phyloP scores from a whole-genome alignment of 768 basidiomycete genomes.

The Sporobolomyces phaffii region DNA sequence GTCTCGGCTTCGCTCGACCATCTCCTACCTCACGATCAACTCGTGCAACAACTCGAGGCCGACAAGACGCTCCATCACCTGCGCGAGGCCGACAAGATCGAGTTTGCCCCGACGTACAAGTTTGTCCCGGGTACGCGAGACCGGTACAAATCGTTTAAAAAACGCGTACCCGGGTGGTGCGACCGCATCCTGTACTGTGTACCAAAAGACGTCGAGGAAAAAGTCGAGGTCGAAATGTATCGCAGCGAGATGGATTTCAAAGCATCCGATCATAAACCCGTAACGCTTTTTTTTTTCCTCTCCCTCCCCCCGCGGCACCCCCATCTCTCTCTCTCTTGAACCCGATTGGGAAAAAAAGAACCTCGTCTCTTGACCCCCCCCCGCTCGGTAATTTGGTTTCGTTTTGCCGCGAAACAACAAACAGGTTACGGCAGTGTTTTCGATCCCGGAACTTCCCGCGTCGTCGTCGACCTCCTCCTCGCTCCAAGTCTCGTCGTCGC shows the following conservation, averaged over 20 bases:
- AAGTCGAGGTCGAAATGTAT: constrained; percentile 57
- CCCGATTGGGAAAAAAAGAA: no score
- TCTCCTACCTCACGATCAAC: constrained; percentile 41
- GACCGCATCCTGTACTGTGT: constrained; percentile 85
- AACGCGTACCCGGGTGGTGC: constrained; percentile 82
- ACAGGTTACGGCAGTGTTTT: constrained; percentile 25
- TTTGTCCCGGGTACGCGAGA: constrained; percentile 58
- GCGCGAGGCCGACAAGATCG: constrained; percentile 79
- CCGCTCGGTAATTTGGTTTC: no score
- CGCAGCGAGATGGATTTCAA: constrained; percentile 76
- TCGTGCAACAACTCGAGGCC: constrained; percentile 56
- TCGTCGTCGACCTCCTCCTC: constrained; percentile 3
- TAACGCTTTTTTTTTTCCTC: constrained; percentile 65
- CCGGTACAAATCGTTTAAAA: constrained; percentile 50
- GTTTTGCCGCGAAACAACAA: neutral
- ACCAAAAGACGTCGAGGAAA: constrained; percentile 55
- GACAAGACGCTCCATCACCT: constrained; percentile 68
- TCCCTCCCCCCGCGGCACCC: constrained; percentile 48
- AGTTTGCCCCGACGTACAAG: constrained; percentile 72
- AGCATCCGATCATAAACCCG: constrained; percentile 91
- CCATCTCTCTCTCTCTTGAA: constrained; percentile 46
- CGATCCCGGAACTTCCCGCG: neutral
- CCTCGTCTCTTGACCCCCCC: constrained; percentile 50
- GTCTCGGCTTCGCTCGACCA: constrained; percentile 2
- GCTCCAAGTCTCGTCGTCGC: constrained; percentile 32